Evolutionary conservation across 148 eudicot genomes (phyloP).

Genomic region (Agrostemma githago): DNA sequence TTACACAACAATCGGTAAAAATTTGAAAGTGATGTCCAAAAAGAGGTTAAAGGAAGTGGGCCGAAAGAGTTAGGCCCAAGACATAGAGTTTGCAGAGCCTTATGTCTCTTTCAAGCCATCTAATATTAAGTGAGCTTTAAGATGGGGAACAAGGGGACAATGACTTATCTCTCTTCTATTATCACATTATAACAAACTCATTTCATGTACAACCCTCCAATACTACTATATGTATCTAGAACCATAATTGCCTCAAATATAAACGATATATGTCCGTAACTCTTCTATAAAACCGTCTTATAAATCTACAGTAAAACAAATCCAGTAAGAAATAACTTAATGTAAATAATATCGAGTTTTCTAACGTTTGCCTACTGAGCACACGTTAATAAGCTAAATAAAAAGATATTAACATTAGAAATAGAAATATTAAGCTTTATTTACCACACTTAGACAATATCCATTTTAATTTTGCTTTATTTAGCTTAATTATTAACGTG

Average conservation of each 20-base stretch:
- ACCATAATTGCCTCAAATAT: too few species aligned
- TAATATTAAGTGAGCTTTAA: constrained; percentile 9
- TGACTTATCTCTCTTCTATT: constrained; percentile 19
- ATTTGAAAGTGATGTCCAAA: background rate
- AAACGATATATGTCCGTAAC: background rate
- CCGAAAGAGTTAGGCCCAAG: constrained; percentile 17
- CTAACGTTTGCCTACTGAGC: too few species aligned
- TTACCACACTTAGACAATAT: too few species aligned
- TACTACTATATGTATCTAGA: background rate
- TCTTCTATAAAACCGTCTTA: too few species aligned
- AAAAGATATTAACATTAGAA: too few species aligned
- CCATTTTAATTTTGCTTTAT: too few species aligned
- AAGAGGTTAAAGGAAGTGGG: constrained; percentile 4
- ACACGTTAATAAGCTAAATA: too few species aligned
- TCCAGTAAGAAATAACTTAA: too few species aligned
- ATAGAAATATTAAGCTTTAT: too few species aligned
- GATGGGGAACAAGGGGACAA: constrained; percentile 18
- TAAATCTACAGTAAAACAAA: too few species aligned
- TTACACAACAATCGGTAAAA: constrained; percentile 3
- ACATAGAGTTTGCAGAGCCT: constrained; percentile 22
- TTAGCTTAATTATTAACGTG: too few species aligned
- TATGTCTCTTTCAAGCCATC: constrained; percentile 26
- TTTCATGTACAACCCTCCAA: background rate
- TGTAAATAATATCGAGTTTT: too few species aligned
- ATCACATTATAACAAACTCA: constrained; percentile 1